phyloP scores from a whole-genome alignment of 352 stramenopile genomes.

The Halophytophthora polymorphica region DNA sequence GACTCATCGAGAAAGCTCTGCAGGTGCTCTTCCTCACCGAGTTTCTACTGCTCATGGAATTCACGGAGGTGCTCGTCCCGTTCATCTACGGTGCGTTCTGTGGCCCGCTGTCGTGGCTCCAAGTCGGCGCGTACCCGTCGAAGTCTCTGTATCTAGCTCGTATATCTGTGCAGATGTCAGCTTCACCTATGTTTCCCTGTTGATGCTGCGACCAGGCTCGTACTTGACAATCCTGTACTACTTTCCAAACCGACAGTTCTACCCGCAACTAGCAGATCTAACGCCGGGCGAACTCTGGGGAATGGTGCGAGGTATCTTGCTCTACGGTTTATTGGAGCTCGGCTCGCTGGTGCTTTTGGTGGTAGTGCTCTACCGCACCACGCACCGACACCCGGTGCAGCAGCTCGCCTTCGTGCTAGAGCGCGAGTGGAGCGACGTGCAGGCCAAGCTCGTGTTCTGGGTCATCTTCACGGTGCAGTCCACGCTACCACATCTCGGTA shows the following conservation, averaged over 20 bases:
- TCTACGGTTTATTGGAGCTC: constrained; percentile 17
- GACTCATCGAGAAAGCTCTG: constrained; percentile 11
- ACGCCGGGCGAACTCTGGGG: constrained; percentile 4
- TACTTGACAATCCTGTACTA: constrained; percentile 26
- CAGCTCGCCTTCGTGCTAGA: constrained; percentile 26
- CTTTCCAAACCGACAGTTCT: constrained; percentile 28
- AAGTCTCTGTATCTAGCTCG: background rate
- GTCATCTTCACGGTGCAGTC: constrained; percentile 23
- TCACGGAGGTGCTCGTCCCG: constrained; percentile 30
- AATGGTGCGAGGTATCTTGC: constrained; percentile 10
- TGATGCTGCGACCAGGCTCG: constrained; percentile 10
- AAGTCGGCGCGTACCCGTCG: background rate
- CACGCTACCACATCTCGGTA: constrained; percentile 17
- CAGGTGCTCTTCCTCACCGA: constrained; percentile 36
- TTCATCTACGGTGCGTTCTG: background rate
- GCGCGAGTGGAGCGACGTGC: constrained; percentile 17
- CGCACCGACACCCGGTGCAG: constrained; percentile 10
- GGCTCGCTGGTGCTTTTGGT: constrained; percentile 9
- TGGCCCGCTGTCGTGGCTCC: too few species aligned
- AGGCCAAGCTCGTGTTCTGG: constrained; percentile 23
- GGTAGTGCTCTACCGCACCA: constrained; percentile 11
- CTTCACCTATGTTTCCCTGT: background rate
- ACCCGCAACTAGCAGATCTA: constrained; percentile 18
- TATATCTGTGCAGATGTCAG: background rate
- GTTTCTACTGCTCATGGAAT: constrained; percentile 40